phyloP scores from a whole-genome alignment of 352 stramenopile species.

The Blastocystis sp. region DNA sequence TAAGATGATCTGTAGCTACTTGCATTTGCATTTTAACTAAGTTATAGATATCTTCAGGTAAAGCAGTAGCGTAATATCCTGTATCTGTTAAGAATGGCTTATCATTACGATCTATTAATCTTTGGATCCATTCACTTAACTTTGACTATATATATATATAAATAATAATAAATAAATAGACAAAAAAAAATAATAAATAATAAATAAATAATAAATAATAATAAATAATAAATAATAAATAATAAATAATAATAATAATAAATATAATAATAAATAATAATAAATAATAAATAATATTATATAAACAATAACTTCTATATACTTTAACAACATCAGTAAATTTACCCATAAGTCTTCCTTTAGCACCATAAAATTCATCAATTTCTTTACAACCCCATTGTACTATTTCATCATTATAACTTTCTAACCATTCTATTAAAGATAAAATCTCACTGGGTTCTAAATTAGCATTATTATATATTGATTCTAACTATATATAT shows the following conservation, averaged over 20 bases:
- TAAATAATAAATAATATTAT: too few species aligned
- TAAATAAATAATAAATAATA: too few species aligned
- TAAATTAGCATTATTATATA: not conserved
- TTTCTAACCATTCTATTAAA: constrained; percentile 15
- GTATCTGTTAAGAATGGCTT: not conserved
- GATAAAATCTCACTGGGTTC: constrained; percentile 10
- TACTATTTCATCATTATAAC: constrained; percentile 1
- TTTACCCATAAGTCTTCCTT: not conserved
- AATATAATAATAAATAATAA: too few species aligned
- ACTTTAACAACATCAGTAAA: not conserved
- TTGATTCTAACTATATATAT: not conserved
- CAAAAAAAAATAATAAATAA: too few species aligned
- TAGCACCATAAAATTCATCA: constrained; percentile 10
- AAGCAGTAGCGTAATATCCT: not conserved
- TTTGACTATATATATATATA: not conserved
- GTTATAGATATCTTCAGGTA: constrained; percentile 13
- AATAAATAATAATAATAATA: too few species aligned
- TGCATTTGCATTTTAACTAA: constrained; percentile 12
- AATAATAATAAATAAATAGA: too few species aligned
- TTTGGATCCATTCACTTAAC: constrained; percentile 1
- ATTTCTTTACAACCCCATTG: not conserved
- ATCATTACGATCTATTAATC: constrained; percentile 4
- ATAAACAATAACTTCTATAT: not conserved
- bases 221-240: too few species aligned
- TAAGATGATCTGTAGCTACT: constrained; percentile 12